Evolutionary conservation across 192 early-diverging fungal genomes (phyloP).

Genomic region (Mortierella claussenii): DNA sequence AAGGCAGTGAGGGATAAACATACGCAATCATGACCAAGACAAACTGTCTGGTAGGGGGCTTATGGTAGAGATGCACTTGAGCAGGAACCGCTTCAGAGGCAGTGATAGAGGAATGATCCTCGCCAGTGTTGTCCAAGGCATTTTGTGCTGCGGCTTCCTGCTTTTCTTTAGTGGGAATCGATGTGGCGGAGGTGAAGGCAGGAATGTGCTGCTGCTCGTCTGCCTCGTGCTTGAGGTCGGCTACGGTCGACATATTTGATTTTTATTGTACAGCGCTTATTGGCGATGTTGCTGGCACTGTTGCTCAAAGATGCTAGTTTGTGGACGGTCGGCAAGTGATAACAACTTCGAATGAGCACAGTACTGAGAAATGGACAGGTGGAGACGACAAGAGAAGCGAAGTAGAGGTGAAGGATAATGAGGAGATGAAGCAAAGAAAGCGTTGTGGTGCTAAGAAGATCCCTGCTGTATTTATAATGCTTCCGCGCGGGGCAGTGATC

Average conservation of each 20-base stretch:
- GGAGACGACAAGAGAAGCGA: neutral
- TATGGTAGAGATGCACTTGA: slow-evolving; percentile 20
- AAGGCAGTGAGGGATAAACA: slow-evolving; percentile 3
- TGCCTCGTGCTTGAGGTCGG: slow-evolving; percentile 11
- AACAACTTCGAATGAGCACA: neutral
- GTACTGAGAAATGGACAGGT: neutral
- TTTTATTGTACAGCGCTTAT: too few species aligned
- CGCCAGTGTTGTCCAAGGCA: too few species aligned
- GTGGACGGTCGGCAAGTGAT: neutral
- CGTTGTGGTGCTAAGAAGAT: too few species aligned
- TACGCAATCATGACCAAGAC: slow-evolving; percentile 45
- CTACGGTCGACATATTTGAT: neutral
- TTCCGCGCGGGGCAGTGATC: too few species aligned
- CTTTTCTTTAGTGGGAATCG: slow-evolving; percentile 6
- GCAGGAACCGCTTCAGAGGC: slow-evolving; percentile 16
- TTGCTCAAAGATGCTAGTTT: neutral
- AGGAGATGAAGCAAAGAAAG: neutral
- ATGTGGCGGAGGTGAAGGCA: slow-evolving; percentile 6
- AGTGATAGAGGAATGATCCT: slow-evolving; percentile 28
- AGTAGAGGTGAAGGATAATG: neutral
- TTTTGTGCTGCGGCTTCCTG: neutral
- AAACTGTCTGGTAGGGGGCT: slow-evolving; percentile 45
- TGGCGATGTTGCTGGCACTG: too few species aligned
- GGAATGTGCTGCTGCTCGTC: slow-evolving; percentile 1
- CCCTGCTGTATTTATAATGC: too few species aligned